phyloP scores from a whole-genome alignment of 495 filamentous ascomycete species.

The Hypoxylon rickii region DNA sequence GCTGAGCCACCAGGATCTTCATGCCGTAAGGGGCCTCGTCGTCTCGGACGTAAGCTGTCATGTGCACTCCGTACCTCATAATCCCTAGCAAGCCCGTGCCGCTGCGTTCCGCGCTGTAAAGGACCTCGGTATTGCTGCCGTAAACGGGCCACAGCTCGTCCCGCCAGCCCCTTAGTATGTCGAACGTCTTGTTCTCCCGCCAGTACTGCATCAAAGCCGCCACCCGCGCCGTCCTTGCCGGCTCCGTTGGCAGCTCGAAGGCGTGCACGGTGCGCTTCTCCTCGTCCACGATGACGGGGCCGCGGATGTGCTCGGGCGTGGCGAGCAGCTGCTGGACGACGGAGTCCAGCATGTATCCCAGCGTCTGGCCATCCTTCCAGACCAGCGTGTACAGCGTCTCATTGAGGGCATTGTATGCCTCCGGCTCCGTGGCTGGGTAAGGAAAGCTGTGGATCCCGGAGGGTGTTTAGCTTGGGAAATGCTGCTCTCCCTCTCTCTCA shows the following conservation, averaged over 20 bases:
- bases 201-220: slow-evolving; percentile 64
- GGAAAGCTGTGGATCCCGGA: slow-evolving; percentile 61
- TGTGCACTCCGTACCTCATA: slow-evolving; percentile 87
- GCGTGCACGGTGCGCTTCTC: slow-evolving; percentile 54
- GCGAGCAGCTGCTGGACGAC: slow-evolving; percentile 60
- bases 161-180: slow-evolving; percentile 80
- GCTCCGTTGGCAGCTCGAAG: slow-evolving; percentile 52
- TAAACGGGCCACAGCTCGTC: slow-evolving; percentile 87
- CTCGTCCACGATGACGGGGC: slow-evolving; percentile 59
- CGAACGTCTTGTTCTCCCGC: slow-evolving; percentile 66
- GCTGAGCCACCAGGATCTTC: slow-evolving; percentile 82
- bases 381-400: slow-evolving; percentile 59
- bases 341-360: slow-evolving; percentile 65
- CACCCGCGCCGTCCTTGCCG: slow-evolving; percentile 64
- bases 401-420: slow-evolving; percentile 53
- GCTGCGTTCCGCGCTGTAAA: slow-evolving; percentile 79
- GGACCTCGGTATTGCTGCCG: slow-evolving; percentile 61
- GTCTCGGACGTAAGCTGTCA: slow-evolving; percentile 74
- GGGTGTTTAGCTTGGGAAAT: not conserved
- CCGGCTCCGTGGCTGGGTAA: slow-evolving; percentile 61
- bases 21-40: slow-evolving; percentile 55
- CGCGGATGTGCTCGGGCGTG: slow-evolving; percentile 53
- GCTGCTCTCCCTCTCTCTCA: not conserved
- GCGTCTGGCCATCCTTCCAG: slow-evolving; percentile 53
- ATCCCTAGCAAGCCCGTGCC: slow-evolving; percentile 84